Conservation (phyloP, 495 filamentous ascomycete genomes). For the Neurospora terricola region DNA sequence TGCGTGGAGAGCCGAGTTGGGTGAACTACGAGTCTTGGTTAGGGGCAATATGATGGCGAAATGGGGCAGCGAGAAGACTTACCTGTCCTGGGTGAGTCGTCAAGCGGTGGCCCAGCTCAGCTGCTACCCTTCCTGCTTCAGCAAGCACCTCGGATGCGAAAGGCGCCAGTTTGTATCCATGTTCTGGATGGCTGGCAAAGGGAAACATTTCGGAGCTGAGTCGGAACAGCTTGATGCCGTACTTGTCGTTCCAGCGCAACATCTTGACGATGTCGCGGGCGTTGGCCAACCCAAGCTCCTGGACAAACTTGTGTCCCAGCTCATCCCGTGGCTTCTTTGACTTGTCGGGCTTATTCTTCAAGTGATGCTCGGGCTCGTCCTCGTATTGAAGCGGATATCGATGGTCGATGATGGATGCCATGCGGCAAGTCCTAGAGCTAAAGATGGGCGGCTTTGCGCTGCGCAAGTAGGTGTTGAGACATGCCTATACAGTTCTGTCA, state of each 20-base stretch:
- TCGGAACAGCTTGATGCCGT: slow-evolving; percentile 86
- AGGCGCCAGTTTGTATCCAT: slow-evolving; percentile 78
- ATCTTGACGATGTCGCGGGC: slow-evolving; percentile 75
- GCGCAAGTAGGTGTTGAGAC: slow-evolving; percentile 87
- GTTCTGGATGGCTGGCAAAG: slow-evolving; percentile 78
- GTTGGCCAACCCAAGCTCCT: slow-evolving; percentile 72
- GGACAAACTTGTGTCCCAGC: slow-evolving; percentile 59
- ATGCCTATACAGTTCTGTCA: slow-evolving; percentile 45
- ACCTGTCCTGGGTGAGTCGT: slow-evolving; percentile 85
- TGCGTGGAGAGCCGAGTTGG: slow-evolving; percentile 71
- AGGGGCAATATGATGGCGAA: too few species aligned
- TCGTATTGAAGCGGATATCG: slow-evolving; percentile 70
- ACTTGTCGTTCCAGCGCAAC: slow-evolving; percentile 87
- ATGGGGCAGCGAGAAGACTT: not conserved
- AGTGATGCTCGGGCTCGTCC: slow-evolving; percentile 63
- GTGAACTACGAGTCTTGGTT: slow-evolving; percentile 49
- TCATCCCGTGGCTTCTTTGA: slow-evolving; percentile 49
- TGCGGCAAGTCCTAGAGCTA: slow-evolving; percentile 83
- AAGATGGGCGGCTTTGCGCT: slow-evolving; percentile 79
- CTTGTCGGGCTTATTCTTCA: slow-evolving; percentile 74
- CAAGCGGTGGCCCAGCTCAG: slow-evolving; percentile 73
- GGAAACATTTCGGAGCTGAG: slow-evolving; percentile 95
- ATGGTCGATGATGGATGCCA: slow-evolving; percentile 82
- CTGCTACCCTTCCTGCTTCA: slow-evolving; percentile 67
- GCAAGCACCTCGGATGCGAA: slow-evolving; percentile 74